Evolutionary conservation across 2,329 filamentous ascomycete species (phyloP), one percentile per base, ranked within the genome.

Genomic region (Aspergillus ustus): DNA sequence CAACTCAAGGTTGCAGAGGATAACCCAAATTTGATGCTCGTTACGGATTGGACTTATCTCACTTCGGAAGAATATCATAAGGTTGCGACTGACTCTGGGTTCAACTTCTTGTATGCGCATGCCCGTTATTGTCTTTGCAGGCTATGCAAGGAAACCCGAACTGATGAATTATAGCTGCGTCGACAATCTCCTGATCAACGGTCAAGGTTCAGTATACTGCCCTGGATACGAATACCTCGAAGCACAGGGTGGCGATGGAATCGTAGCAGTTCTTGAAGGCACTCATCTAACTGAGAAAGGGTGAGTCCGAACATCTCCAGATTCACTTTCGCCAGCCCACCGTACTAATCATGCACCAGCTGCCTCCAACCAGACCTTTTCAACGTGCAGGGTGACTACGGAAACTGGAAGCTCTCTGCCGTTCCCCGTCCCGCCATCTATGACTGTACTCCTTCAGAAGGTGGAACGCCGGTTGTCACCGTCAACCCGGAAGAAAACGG

Each of bases 151-250:
- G 15, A 7, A 19, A n/a, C 44, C 9, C 17, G 44, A 4, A 66
- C 48, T 40, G 11, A 80, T 53, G 31, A 28, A 52, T 29, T 44
- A 83, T 40, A 77, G 82, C 0, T 89, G 87, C 74, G 83, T 85
- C 66, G 86, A 88, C 65, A 83, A 85, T 0, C 76, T 89, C 22
- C 74, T 89, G 2, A 75, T 89, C 58, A 89, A 89, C 59, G 87
- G 87, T 22, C 84, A 85, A 65, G 86, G 86, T 3, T 77, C 78
- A 1, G 82, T 86, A 0, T 74, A 82, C 52, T 89, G 87, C 68
- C 77, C 83, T 45, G 70, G 79, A 0, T 73, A 75, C 6, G 77
- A 78, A 4, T 75, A 83, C 44, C 77, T 87, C 5, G 66, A 66
- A n/a, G 65, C 55, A 17, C 57, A 72, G 34, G 63, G 69, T n/a